phyloP scores from a whole-genome alignment of 495 filamentous ascomycete genomes.

The Tuber magnatum region DNA sequence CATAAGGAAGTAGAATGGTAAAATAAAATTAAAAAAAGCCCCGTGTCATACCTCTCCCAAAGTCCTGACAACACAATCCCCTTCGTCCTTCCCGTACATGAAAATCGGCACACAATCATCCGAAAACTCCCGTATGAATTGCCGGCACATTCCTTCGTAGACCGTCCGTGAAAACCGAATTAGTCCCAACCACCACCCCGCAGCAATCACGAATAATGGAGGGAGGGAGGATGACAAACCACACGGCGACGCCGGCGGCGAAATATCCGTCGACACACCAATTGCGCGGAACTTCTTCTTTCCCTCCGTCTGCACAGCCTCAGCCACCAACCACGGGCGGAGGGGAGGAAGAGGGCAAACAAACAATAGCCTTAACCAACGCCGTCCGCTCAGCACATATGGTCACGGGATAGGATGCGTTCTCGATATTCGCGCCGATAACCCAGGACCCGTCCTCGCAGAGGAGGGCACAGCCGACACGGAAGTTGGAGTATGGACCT shows the following conservation, averaged over 20 bases:
- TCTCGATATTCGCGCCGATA: slow-evolving; percentile 85
- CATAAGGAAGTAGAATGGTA: background rate
- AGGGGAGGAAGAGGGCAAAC: slow-evolving; percentile 25
- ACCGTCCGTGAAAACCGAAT: background rate
- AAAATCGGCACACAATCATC: slow-evolving; percentile 64
- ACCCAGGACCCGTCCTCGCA: slow-evolving; percentile 56
- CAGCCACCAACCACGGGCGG: background rate
- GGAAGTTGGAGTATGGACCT: slow-evolving; percentile 91
- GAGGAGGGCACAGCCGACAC: slow-evolving; percentile 76
- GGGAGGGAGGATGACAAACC: slow-evolving; percentile 49
- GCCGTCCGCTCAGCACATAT: slow-evolving; percentile 91
- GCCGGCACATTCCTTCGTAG: slow-evolving; percentile 47
- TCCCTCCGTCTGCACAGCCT: slow-evolving; percentile 49
- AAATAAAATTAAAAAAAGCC: background rate
- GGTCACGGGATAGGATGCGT: slow-evolving; percentile 83
- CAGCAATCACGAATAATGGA: background rate
- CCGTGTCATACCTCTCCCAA: slow-evolving; percentile 58
- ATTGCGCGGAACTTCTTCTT: slow-evolving; percentile 68
- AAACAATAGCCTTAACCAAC: slow-evolving; percentile 68
- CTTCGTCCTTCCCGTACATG: slow-evolving; percentile 72
- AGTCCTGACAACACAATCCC: slow-evolving; percentile 60
- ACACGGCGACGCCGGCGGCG: slow-evolving; percentile 63
- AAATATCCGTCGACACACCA: slow-evolving; percentile 76
- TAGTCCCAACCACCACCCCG: background rate
- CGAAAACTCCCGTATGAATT: slow-evolving; percentile 71